Conservation (phyloP, 2,329 filamentous ascomycete genomes). For the Mycosphaerella sp. region DNA sequence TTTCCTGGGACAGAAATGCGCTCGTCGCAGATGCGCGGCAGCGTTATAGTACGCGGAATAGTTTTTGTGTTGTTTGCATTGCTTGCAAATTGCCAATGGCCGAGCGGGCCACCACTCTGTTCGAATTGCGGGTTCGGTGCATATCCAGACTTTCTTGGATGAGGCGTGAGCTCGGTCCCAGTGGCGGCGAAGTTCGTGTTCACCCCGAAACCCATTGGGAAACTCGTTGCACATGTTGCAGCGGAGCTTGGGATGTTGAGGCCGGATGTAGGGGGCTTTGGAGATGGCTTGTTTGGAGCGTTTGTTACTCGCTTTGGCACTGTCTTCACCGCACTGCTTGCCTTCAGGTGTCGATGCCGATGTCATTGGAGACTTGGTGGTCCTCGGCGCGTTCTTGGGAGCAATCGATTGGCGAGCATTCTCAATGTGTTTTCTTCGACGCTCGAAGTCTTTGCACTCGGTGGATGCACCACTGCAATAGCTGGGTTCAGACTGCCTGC, state of each 20-base stretch:
- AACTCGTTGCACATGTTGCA: constrained; percentile 66
- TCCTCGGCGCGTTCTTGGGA: constrained; percentile 23
- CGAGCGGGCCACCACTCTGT: constrained; percentile 40
- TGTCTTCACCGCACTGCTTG: background rate
- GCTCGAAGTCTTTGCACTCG: constrained; percentile 25
- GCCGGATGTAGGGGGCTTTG: constrained; percentile 56
- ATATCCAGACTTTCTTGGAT: constrained; percentile 57
- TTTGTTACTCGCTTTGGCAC: background rate
- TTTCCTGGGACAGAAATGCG: constrained; percentile 73
- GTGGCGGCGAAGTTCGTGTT: constrained; percentile 61
- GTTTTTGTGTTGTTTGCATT: constrained; percentile 67
- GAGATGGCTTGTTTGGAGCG: constrained; percentile 33
- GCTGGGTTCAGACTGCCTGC: constrained; percentile 23
- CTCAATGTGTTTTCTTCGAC: constrained; percentile 30
- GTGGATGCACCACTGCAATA: constrained; percentile 14
- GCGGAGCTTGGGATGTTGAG: constrained; percentile 63
- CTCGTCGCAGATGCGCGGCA: constrained; percentile 78
- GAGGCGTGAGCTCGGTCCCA: constrained; percentile 59
- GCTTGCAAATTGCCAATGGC: constrained; percentile 75
- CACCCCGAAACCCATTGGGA: constrained; percentile 74
- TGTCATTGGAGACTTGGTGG: constrained; percentile 14
- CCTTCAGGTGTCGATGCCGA: constrained; percentile 1
- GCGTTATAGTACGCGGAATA: constrained; percentile 95
- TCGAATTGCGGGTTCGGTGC: constrained; percentile 49
- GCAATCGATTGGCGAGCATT: constrained; percentile 27